Conservation (phyloP, 208 protist species). For the Trichomonas gallinae region DNA sequence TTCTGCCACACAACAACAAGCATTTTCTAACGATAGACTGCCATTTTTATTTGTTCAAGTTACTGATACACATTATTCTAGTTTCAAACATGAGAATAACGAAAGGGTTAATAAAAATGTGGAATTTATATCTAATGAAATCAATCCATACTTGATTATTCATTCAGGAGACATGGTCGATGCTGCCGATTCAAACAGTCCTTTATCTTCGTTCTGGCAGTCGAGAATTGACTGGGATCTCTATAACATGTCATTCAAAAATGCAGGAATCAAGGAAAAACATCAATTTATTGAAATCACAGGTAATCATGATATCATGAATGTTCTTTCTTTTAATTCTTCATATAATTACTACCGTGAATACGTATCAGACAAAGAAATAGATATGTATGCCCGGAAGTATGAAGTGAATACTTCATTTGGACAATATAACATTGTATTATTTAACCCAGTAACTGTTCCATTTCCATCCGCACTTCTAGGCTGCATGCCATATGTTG, state of each 20-base stretch:
- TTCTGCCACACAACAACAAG: background rate
- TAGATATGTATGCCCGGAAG: background rate
- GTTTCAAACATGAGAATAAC: background rate
- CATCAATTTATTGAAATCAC: background rate
- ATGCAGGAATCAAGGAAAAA: background rate
- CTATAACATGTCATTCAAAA: background rate
- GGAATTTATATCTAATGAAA: background rate
- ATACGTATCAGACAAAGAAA: background rate
- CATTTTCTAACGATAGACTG: background rate
- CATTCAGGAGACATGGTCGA: background rate
- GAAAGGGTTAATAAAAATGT: background rate
- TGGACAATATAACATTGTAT: background rate
- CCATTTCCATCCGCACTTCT: background rate
- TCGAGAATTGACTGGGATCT: background rate
- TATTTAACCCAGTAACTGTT: background rate
- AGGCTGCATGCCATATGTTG: background rate
- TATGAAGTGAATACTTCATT: background rate
- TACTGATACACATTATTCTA: background rate
- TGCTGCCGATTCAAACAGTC: background rate
- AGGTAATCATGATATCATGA: background rate
- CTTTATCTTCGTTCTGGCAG: background rate
- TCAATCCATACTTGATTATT: background rate
- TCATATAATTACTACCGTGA: background rate
- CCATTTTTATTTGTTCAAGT: background rate
- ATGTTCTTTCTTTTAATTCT: background rate